A percentile compares a stretch with the other conserved stretches of the same genome.
These are phyloP conservation scores for Tylopilus vinaceipallidus DNA, from an alignment of 768 basidiomycete genomes.

Conservation along the genomic window DNA sequence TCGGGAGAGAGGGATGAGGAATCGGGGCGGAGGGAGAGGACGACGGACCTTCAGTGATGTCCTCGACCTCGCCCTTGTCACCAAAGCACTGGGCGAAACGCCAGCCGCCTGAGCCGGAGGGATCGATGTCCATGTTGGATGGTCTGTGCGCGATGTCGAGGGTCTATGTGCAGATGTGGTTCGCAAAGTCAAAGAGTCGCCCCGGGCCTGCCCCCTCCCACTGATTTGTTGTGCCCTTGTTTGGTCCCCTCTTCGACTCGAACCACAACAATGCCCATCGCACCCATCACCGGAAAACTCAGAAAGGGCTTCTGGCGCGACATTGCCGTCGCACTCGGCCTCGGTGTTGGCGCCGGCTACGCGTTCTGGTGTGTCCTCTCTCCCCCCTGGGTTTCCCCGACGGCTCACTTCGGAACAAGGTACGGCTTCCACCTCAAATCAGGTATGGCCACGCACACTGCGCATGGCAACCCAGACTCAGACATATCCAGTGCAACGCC, in stretches of 20 bases:
- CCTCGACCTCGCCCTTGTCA: constrained; percentile 99
- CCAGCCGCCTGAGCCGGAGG: constrained; percentile 86
- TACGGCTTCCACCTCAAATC: constrained; percentile 77
- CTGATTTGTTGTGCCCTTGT: constrained; percentile 33
- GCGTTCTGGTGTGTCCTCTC: constrained; percentile 70
- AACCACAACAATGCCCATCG: constrained; percentile 66
- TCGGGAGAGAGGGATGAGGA: constrained; percentile 9
- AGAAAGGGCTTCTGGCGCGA: constrained; percentile 93
- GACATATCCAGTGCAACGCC: constrained; percentile 61
- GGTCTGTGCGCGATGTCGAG: constrained; percentile 12
- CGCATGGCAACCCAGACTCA: constrained; percentile 13
- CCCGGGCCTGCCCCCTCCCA: too few relatives aligned
- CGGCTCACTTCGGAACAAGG: constrained; percentile 45
- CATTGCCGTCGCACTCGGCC: constrained; percentile 67
- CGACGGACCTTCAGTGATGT: constrained; percentile 92
- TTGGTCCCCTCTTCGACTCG: constrained; percentile 30
- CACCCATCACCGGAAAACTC: constrained; percentile 91
- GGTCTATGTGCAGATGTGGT: constrained; percentile 10
- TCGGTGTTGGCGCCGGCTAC: constrained; percentile 74
- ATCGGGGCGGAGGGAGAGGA: constrained; percentile 12
- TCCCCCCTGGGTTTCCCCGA: constrained; percentile 13
- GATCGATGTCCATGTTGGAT: constrained; percentile 73
- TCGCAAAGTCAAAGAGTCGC: constrained; percentile 15
- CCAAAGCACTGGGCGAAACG: constrained; percentile 99
- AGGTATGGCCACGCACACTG: constrained; percentile 45